Evolutionary conservation across 2,329 filamentous ascomycete genomes (phyloP).

Genomic region (Trichophyton equinum): DNA sequence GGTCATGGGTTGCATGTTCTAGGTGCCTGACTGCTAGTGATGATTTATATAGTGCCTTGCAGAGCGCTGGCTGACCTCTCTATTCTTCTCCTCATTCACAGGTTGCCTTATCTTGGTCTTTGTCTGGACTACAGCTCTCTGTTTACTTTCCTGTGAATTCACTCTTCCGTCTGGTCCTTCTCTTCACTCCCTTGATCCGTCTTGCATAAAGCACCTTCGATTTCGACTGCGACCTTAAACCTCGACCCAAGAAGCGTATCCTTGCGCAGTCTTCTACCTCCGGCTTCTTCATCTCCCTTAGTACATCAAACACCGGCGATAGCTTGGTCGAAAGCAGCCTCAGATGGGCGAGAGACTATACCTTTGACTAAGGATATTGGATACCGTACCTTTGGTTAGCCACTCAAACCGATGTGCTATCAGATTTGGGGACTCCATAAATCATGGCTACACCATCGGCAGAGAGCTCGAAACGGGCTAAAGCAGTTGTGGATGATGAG

Average conservation of each 20-base stretch:
- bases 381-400: not conserved
- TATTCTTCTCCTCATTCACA: not conserved
- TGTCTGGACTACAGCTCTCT: not conserved
- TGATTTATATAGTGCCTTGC: not conserved
- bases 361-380: not conserved
- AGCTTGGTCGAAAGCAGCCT: not conserved
- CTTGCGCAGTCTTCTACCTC: not conserved
- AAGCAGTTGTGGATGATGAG: conserved; percentile 19
- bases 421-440: conserved; percentile 1
- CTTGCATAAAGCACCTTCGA: not conserved
- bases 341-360: not conserved
- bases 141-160: not conserved
- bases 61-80: not conserved
- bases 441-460: conserved; percentile 25
- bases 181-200: not conserved
- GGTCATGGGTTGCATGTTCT: not conserved
- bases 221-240: not conserved
- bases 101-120: not conserved
- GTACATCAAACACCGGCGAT: not conserved
- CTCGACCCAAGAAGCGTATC: not conserved
- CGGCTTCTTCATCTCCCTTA: no score
- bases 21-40: not conserved
- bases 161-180: not conserved
- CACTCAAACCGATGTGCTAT: conserved; percentile 1
- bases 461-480: conserved; percentile 25